Evolutionary conservation across 225 moss, liverwort and hornwort species (phyloP).

Genomic region (Pleurozium schreberi): DNA sequence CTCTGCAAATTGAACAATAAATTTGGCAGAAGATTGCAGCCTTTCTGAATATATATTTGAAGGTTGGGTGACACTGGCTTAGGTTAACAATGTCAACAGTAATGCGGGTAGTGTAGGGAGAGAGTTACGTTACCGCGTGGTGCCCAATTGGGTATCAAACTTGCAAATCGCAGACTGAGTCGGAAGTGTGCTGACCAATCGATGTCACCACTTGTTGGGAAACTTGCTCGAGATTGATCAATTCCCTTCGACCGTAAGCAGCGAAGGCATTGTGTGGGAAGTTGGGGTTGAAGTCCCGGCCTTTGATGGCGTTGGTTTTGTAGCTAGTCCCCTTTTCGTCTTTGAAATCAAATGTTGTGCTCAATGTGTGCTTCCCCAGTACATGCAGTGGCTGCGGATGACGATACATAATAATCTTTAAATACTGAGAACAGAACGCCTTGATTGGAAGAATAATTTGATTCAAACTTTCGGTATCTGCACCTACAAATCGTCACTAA

Average conservation of each 20-base stretch:
- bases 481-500: too few species aligned
- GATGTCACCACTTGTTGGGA: not conserved
- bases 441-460: too few species aligned
- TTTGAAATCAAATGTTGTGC: too few species aligned
- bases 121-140: too few species aligned
- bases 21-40: not conserved
- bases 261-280: not conserved
- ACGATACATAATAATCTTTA: too few species aligned
- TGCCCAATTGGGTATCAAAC: not conserved
- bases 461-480: too few species aligned
- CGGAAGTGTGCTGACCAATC: not conserved
- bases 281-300: not conserved
- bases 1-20: not conserved
- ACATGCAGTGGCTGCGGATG: too few species aligned
- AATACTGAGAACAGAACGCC: too few species aligned
- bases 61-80: not conserved
- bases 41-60: not conserved
- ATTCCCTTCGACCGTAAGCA: not conserved
- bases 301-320: not conserved
- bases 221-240: not conserved
- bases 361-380: too few species aligned
- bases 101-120: not conserved
- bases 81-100: not conserved
- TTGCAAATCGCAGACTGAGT: not conserved
- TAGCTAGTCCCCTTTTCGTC: not conserved